Evolutionary conservation across 2,329 filamentous ascomycete genomes (phyloP).

Genomic region (Ceratocystis smalleyi): DNA sequence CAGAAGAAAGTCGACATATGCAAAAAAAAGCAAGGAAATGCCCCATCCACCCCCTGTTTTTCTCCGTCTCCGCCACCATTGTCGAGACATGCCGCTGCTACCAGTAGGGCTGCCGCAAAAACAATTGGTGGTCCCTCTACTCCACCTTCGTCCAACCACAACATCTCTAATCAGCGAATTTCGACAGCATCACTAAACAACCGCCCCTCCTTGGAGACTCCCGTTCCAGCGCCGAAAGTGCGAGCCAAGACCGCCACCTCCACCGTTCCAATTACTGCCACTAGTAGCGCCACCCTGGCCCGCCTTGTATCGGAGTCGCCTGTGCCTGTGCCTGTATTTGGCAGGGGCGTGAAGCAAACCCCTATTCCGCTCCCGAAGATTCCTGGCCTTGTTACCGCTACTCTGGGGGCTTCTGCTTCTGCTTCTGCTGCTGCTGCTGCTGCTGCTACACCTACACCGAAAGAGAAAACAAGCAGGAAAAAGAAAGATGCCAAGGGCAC

Average conservation of each 20-base stretch:
- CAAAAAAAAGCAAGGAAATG: background rate
- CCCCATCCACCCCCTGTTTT: background rate
- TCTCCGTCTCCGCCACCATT: background rate
- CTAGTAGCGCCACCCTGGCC: background rate
- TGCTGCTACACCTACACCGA: background rate
- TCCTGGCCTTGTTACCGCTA: background rate
- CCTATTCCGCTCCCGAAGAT: conserved; percentile 1
- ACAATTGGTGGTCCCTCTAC: background rate
- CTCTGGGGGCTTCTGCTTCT: background rate
- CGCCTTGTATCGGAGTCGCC: background rate
- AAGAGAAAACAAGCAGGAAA: background rate
- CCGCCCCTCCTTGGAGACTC: background rate
- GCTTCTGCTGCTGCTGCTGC: background rate
- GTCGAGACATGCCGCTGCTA: background rate
- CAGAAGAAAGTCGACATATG: background rate
- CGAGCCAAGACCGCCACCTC: background rate
- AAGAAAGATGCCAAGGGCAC: background rate
- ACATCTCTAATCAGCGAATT: conserved; percentile 1
- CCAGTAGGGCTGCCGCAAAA: background rate
- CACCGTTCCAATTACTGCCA: background rate
- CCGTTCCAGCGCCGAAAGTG: conserved; percentile 1
- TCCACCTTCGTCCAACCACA: background rate
- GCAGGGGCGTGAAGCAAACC: background rate
- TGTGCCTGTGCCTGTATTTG: background rate
- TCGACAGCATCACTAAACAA: conserved; percentile 5